These are phyloP conservation scores for Fistulinella prunicolor DNA, from an alignment of 768 basidiomycete species.

Conservation along the genomic window DNA sequence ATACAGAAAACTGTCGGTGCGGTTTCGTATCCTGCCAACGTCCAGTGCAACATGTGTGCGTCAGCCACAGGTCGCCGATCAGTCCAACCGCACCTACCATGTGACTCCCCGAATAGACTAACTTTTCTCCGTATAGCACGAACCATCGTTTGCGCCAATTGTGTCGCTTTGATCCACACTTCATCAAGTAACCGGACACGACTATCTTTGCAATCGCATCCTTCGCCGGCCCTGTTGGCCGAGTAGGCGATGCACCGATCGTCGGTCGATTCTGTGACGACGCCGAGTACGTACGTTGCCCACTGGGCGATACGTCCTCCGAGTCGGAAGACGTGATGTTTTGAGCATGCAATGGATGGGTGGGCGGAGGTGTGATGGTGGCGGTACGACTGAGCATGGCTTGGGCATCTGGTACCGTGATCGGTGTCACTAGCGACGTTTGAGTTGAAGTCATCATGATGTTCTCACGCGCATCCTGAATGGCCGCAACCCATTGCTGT, in stretches of 20 bases:
- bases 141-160: slow-evolving; percentile 99
- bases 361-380: slow-evolving; percentile 48
- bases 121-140: slow-evolving; percentile 80
- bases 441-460: slow-evolving; percentile 63
- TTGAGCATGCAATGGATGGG: slow-evolving; percentile 39
- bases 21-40: slow-evolving; percentile 77
- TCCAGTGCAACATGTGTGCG: slow-evolving; percentile 4
- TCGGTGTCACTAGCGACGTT: slow-evolving; percentile 50
- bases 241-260: slow-evolving; percentile 45
- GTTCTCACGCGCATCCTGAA: slow-evolving; percentile 71
- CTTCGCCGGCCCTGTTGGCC: slow-evolving; percentile 35
- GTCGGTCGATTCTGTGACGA: slow-evolving; percentile 45
- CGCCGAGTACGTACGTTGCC: slow-evolving; percentile 40
- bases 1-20: slow-evolving; percentile 81
- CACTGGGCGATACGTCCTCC: slow-evolving; percentile 60
- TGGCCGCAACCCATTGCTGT: slow-evolving; percentile 76
- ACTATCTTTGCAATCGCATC: slow-evolving; percentile 74
- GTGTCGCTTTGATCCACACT: slow-evolving; percentile 89
- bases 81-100: slow-evolving; percentile 59
- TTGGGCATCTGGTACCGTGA: slow-evolving; percentile 45
- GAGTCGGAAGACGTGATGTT: slow-evolving; percentile 76
- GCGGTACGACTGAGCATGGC: slow-evolving; percentile 26
- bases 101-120: slow-evolving; percentile 89
- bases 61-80: slow-evolving; percentile 13
- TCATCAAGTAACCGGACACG: slow-evolving; percentile 90